Evolutionary conservation across 1,284 basidiomycete species (phyloP), one percentile per base, ranked within the genome.

Genomic region (Puccinia triticina): DNA sequence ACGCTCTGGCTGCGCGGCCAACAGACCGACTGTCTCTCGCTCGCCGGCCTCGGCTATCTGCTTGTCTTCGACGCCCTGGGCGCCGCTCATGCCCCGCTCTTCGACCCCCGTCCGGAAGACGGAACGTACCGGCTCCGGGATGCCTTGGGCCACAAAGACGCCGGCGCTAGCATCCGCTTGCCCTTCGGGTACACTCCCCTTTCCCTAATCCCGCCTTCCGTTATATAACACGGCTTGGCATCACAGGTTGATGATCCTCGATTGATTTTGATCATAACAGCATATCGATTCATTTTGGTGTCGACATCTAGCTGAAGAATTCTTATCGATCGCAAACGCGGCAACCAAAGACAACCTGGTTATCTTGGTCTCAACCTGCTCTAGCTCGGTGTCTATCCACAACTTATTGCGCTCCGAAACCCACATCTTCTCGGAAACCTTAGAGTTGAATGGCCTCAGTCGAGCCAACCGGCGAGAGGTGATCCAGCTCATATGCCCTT

Each of bases 401-500:
- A 90, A 93, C 0, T 88, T 93, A 10, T 86, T 98, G 29, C 91
- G 90, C 66, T 74, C 79, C 10, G 71, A 59, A 0, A 89, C 92
- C 46, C 95, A 98, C 87, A 86, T 96, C 26, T 97, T 98, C 88
- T 91, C 92, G 73, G 92, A 93, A 83, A 90, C 91, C 0, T 88
- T 96, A n/a, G 90, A 91, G 83, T 88, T 99, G 34, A 91, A 91
- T 74, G 90, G 93, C 7, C 93, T 94, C 5, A 90, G 90, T 80
- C 95, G 93, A 86, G 90, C 92, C 83, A 92, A 91, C 0, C 90
- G 96, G 18, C 90, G 91, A 86, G 93, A 95, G 87, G 94, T 94
- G 83, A 64, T 90, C 29, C 50, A 12, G 59, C 16, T 57, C 32
- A 32, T 23, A 26, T 40, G 29, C 14, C 26, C n/a, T 77, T 55